Percentiles rank a stretch among this genome's conserved stretches.
These are phyloP conservation scores for Dactylonectria macrodidyma DNA, from an alignment of 2,329 filamentous ascomycete species.

Conservation along the genomic window DNA sequence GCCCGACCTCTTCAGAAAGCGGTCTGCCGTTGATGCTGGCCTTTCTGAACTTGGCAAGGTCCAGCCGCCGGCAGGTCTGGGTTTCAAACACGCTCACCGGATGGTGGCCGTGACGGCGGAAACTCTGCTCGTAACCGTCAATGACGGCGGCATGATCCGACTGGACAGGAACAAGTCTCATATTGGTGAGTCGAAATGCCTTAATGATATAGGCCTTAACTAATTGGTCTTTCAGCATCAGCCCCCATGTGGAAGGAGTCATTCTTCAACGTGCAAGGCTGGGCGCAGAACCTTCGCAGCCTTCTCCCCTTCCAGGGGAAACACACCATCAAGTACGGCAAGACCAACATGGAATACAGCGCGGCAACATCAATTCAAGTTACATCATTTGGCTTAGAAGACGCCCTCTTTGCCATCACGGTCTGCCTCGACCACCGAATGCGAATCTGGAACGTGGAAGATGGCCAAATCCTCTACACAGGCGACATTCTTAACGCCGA, in stretches of 20 bases:
- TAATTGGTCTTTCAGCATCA: conserved; percentile 42
- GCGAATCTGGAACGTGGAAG: conserved; percentile 90
- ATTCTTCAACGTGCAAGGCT: conserved; percentile 81
- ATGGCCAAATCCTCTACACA: conserved; percentile 81
- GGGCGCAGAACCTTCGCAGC: conserved; percentile 76
- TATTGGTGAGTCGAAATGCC: conserved; percentile 58
- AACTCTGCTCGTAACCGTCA: conserved; percentile 84
- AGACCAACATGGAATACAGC: conserved; percentile 75
- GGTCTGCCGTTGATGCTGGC: conserved; percentile 78
- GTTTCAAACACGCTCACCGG: conserved; percentile 85
- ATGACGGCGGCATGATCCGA: conserved; percentile 82
- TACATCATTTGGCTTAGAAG: conserved; percentile 65
- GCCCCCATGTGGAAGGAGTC: conserved; percentile 75
- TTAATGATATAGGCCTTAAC: background rate
- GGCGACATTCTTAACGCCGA: conserved; percentile 83
- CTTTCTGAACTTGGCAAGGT: conserved; percentile 84
- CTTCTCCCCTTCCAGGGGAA: conserved; percentile 77
- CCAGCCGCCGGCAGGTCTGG: conserved; percentile 80
- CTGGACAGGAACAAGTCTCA: conserved; percentile 72
- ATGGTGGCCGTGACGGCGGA: conserved; percentile 81
- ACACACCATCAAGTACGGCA: conserved; percentile 75
- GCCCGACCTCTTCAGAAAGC: conserved; percentile 84
- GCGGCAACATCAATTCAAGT: conserved; percentile 76
- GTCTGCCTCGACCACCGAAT: conserved; percentile 91
- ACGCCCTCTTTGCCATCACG: conserved; percentile 76